These are phyloP conservation scores for Physcia stellaris DNA, from an alignment of 495 filamentous ascomycete genomes.

Conservation along the genomic window DNA sequence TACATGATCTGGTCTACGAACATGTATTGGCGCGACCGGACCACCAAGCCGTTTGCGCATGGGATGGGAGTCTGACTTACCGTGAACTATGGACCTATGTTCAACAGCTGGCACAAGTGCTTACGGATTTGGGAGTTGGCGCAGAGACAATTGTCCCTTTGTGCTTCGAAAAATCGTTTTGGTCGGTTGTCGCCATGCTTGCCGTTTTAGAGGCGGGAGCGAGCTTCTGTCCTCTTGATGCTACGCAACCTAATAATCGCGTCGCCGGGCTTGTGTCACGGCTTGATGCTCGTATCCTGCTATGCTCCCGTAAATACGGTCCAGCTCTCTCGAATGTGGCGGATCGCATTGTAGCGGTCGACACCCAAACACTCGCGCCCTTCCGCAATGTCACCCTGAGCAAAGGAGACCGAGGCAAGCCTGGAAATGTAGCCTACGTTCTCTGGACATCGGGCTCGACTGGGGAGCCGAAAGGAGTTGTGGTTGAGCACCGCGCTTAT, in stretches of 20 bases:
- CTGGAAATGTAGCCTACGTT: slow-evolving; percentile 28
- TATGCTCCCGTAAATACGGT: slow-evolving; percentile 35
- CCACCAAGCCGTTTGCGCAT: slow-evolving; percentile 33
- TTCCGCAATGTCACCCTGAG: slow-evolving; percentile 6
- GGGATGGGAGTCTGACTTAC: slow-evolving; percentile 50
- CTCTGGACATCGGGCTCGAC: slow-evolving; percentile 38
- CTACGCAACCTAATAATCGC: slow-evolving; percentile 38
- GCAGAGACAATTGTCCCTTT: slow-evolving; percentile 36
- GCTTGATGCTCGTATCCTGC: slow-evolving; percentile 30
- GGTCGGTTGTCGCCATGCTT: slow-evolving; percentile 41
- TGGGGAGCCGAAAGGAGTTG: slow-evolving; percentile 28
- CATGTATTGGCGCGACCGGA: slow-evolving; percentile 26
- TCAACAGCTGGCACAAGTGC: slow-evolving; percentile 32
- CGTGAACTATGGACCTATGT: slow-evolving; percentile 25
- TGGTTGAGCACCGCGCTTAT: slow-evolving; percentile 13
- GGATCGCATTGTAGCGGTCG: slow-evolving; percentile 24
- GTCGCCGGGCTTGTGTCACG: slow-evolving; percentile 28
- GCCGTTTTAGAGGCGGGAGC: slow-evolving; percentile 47
- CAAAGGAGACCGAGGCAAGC: not conserved
- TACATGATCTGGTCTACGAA: slow-evolving; percentile 38
- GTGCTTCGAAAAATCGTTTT: slow-evolving; percentile 48
- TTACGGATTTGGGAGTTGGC: slow-evolving; percentile 30
- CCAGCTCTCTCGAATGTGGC: slow-evolving; percentile 17
- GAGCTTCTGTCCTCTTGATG: slow-evolving; percentile 44
- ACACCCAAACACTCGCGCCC: slow-evolving; percentile 19